Evolutionary conservation across 1,139 yeast species (phyloP), one percentile per base, ranked within the genome.

Genomic region (Tardiomyces blankii): DNA sequence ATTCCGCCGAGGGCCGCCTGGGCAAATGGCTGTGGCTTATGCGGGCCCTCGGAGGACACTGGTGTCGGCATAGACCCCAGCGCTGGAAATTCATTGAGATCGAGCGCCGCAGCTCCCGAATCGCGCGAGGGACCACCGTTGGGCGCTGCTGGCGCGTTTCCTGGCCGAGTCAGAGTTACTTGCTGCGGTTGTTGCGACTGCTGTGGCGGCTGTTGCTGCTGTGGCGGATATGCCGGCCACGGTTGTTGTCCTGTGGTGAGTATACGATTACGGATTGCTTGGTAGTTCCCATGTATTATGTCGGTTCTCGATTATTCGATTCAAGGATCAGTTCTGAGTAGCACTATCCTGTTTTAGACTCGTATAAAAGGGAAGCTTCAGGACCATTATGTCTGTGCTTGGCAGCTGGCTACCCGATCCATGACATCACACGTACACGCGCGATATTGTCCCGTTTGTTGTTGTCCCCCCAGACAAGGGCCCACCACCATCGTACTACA

Each of bases 71-170:
- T 39, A 18, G 44, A 33, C 1, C 57, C 52, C 43, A 62, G 45
- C 4, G 63, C 57, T 8, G 65, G 64, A 45, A 61, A 62, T 32
- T 62, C 63, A 38, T 56, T 48, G 23, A 52, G 48, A 44, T 59
- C 59, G 18, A 54, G 48, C 3, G 58, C 44, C 6, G 56, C 45
- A 23, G 46, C 42, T 23, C 44, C 41, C 21, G 21, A 41, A 27
- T 30, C 35, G 16, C 35, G 35, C n/a, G 35, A 12, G 4, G 35
- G 25, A 21, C 25, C 35, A 9, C 35, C 35, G 9, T 30, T 30
- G 3, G 35, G 35, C 9, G 35, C 35, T 11, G 35, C 11, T 9
- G 35, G 35, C 11, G 35, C 41, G 39, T 38, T 38, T 5, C 35
- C 16, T 4, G 35, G 35, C 5, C 35, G 35, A 3, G 16, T 14